These are phyloP conservation scores for Xylaria sp. DNA, from an alignment of 2,329 filamentous ascomycete genomes.

Conservation along the genomic window DNA sequence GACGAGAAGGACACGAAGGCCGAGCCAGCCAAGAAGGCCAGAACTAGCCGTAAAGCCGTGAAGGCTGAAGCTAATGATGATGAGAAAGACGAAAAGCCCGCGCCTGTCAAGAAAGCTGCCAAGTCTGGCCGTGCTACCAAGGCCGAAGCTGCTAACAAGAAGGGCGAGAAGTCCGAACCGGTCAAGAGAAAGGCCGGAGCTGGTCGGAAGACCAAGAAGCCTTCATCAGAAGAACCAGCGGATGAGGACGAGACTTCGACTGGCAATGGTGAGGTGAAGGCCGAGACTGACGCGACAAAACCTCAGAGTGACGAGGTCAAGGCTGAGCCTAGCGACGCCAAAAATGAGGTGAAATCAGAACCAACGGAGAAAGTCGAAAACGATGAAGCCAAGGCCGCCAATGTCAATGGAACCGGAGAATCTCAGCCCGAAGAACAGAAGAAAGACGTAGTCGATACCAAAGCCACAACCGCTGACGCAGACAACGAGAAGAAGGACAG, in stretches of 20 bases:
- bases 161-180: constrained; percentile 6
- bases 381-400: constrained; percentile 8
- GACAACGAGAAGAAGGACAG: constrained; percentile 21
- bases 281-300: constrained; percentile 13
- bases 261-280: constrained; percentile 23
- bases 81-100: constrained; percentile 25
- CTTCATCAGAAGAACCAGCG: constrained; percentile 3
- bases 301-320: constrained; percentile 3
- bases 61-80: constrained; percentile 15
- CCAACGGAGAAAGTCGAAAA: constrained; percentile 5
- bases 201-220: background rate
- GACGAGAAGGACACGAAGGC: constrained; percentile 8
- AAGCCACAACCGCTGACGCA: background rate
- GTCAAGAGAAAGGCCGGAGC: constrained; percentile 28
- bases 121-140: background rate
- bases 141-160: background rate
- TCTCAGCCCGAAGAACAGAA: background rate
- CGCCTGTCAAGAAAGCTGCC: constrained; percentile 16
- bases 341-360: background rate
- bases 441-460: background rate
- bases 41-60: constrained; percentile 22
- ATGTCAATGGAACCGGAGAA: constrained; percentile 11
- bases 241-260: constrained; percentile 10
- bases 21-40: constrained; percentile 35
- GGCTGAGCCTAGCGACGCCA: background rate